Base-by-base conservation (phyloP, 169 alveolate species). In the Miamiensis avidus region DNA sequence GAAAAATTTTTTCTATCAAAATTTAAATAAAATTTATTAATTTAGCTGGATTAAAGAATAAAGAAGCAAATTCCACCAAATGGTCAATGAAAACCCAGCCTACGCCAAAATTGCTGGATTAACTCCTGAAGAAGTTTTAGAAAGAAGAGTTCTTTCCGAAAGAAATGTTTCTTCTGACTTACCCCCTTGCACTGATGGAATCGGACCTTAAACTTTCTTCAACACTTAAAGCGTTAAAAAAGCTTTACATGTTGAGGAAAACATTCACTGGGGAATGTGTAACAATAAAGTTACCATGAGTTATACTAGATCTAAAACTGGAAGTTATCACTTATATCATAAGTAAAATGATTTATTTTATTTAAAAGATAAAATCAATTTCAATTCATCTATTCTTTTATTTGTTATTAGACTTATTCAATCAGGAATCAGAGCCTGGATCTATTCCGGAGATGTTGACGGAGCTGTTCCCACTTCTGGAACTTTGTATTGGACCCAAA, bases 381-480 rank as follows among this genome's bases (percentile, higher is more conserved):
- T n/a, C n/a, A n/a, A n/a, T n/a, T n/a, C n/a, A n/a, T n/a, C n/a
- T n/a, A n/a, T n/a, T n/a, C n/a, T 49, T 11, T 49, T 11, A 49
- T 49, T 49, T 49, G 20, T 11, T 11, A 79, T 73, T 29, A 82
- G 75, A 31, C 69, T 90, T 78, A 84, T 87, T 85, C 86, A 32
- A 88, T 83, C 0, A 72, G 89, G 74, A 79, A 84, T 84, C 16
- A 89, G 89, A 89, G 85, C 88, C 49, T 75, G 90, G 81, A 90
- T 90, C 64, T 94, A 86, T 75, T 90, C 89, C 49, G 96, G 97
- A 34, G 94, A 93, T 75, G 86, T 93, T 75, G 96, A 94, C 88
- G 95, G 93, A 20, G 94, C 90, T 6, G 90, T 94, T n/a, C 93
- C 96, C 15, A 94, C 95, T 30, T 74, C 87, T 6, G 97, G 96